These are phyloP conservation scores for Podaxis sp. DNA, from an alignment of 768 basidiomycete species.

Conservation along the genomic window DNA sequence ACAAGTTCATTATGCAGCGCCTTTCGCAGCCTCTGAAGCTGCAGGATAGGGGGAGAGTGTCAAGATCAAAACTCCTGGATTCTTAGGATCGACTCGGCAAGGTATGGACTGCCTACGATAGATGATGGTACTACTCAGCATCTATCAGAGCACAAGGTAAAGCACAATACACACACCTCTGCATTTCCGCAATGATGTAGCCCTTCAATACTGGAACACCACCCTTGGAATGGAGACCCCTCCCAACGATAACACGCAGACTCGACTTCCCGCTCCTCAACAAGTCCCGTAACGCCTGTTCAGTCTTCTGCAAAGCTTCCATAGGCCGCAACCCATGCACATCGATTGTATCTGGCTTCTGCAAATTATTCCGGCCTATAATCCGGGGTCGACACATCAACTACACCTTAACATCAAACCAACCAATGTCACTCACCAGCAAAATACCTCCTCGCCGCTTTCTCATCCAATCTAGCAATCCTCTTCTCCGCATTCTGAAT, in stretches of 20 bases:
- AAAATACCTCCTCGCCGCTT: slow-evolving; percentile 45
- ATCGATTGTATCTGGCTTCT: slow-evolving; percentile 37
- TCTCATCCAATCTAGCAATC: slow-evolving; percentile 38
- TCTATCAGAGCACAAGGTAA: neutral
- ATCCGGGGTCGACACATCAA: neutral
- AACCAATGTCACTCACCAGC: slow-evolving; percentile 31
- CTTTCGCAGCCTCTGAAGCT: neutral
- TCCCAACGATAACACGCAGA: slow-evolving; percentile 57
- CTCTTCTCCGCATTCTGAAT: slow-evolving; percentile 33
- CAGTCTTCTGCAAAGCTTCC: slow-evolving; percentile 45
- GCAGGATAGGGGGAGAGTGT: slow-evolving; percentile 22
- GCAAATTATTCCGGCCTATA: slow-evolving; percentile 27
- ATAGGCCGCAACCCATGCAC: slow-evolving; percentile 47
- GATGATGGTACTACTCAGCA: neutral
- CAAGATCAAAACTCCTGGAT: slow-evolving; percentile 71
- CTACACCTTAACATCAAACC: neutral
- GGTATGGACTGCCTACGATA: slow-evolving; percentile 57
- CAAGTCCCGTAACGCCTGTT: slow-evolving; percentile 39
- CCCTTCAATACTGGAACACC: slow-evolving; percentile 79
- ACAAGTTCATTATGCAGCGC: neutral
- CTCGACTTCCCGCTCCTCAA: slow-evolving; percentile 28
- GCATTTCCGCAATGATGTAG: slow-evolving; percentile 74
- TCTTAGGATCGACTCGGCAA: slow-evolving; percentile 69
- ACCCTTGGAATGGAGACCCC: slow-evolving; percentile 76
- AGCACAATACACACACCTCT: slow-evolving; percentile 42